Base-by-base conservation (phyloP, 2,329 filamentous ascomycete species). In the Xylariaceae sp. region DNA sequence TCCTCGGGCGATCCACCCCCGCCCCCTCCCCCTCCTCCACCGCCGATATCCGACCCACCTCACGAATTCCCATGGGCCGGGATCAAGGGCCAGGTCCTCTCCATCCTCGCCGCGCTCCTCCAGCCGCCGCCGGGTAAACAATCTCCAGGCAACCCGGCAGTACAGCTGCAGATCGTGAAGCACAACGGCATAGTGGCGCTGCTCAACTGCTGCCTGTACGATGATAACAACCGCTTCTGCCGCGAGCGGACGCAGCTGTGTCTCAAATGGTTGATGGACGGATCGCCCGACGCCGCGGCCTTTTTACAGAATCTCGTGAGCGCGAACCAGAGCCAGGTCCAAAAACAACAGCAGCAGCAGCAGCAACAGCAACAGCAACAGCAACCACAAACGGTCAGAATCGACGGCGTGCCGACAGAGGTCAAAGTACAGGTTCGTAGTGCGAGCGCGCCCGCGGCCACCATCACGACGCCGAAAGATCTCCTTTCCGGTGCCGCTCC, bases 191-290 rank as follows among this genome's bases (percentile, higher is more conserved):
- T 97, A 30, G 85, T 94, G 50, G 82, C 86, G 0, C 74, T 97
- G 14, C 75, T 96, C 12, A 88, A 88, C 55, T 95, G 88, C 63
- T 96, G 88, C 53, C 77, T 81, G 21, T 92, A 92, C 58, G 90
- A 97, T 57, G 88, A 90, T 51, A 81, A 94, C 64, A 96, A 96
- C 56, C 88, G 88, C 0, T 96, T 90, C 58, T 89, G 94, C 47
- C 87, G 90, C 54, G 90, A 97, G 61, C 85, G 89, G 48, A 86
- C 88, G 3, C 87, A 89, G 34, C 81, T 94, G 59, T 89, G 85
- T 50, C 72, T 94, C n/a, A 89, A 90, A 58, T 94, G 81, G 74
- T 69, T 85, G 5, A 76, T 86, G 64, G 83, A 86, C 51, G 83
- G 83, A 9, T 87, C 81, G 44, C 75, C 81, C 21, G 81, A 81